phyloP scores from a whole-genome alignment of 352 stramenopile genomes.

The Phytopythium kandeliae region DNA sequence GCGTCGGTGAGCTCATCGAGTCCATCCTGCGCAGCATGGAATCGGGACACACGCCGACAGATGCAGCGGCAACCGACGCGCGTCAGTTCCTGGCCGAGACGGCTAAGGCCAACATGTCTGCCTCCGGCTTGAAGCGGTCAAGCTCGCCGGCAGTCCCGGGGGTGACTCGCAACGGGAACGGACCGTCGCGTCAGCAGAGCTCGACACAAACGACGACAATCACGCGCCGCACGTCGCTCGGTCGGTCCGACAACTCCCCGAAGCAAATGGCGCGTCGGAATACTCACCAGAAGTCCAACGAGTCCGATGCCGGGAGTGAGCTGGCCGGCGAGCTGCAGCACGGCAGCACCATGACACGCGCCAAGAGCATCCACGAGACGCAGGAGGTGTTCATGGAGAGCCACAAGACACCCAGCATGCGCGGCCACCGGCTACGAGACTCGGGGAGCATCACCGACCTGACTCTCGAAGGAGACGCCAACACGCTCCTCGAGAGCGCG shows the following conservation, averaged over 20 bases:
- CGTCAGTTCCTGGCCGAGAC: conserved; percentile 62
- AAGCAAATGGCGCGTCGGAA: neutral
- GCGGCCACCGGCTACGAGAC: conserved; percentile 3
- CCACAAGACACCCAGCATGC: conserved; percentile 5
- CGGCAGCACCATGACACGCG: conserved; percentile 12
- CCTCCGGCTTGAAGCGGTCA: neutral
- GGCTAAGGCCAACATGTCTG: conserved; percentile 5
- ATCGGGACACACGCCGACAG: conserved; percentile 39
- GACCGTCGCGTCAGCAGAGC: neutral
- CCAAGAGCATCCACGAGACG: conserved; percentile 46
- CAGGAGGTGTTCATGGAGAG: conserved; percentile 48
- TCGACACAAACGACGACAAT: conserved; percentile 1
- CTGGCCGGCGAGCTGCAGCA: conserved; percentile 4
- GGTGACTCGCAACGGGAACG: neutral
- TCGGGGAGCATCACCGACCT: conserved; percentile 4
- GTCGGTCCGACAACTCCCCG: neutral
- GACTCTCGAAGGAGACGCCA: conserved; percentile 1
- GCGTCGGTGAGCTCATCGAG: conserved; percentile 48
- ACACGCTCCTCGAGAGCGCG: neutral
- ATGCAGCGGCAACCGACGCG: conserved; percentile 37
- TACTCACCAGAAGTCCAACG: conserved; percentile 4
- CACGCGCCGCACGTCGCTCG: conserved; percentile 1
- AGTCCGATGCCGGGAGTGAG: conserved; percentile 12
- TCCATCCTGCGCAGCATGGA: conserved; percentile 69
- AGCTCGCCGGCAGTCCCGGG: neutral